Percentiles rank a stretch among this genome's conserved stretches.
Conservation (phyloP, 1,284 basidiomycete genomes). For the Inonotus obliquus region DNA sequence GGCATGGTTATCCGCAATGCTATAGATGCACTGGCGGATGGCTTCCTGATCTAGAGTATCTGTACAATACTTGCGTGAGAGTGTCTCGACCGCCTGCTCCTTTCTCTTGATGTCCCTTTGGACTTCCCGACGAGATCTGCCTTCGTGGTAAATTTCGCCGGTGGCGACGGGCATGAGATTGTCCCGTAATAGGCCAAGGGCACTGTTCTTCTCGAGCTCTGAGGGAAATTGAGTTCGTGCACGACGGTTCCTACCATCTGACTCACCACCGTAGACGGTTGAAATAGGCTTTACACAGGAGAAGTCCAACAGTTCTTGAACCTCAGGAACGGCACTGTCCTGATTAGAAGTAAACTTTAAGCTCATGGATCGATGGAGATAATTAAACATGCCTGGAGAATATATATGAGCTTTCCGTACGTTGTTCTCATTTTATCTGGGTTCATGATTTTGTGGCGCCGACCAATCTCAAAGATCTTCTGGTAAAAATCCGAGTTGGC, state of each 20-base stretch:
- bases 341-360: conserved; percentile 26
- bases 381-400: conserved; percentile 53
- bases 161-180: conserved; percentile 68
- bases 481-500: conserved; percentile 74
- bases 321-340: conserved; percentile 76
- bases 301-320: conserved; percentile 71
- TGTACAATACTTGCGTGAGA: conserved; percentile 57
- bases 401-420: conserved; percentile 78
- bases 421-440: conserved; percentile 83
- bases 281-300: conserved; percentile 69
- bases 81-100: conserved; percentile 72
- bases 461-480: conserved; percentile 70
- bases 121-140: conserved; percentile 63
- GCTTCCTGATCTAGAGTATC: conserved; percentile 54
- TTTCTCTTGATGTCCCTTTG: conserved; percentile 77
- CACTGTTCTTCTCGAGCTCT: conserved; percentile 57
- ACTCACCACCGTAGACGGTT: conserved; percentile 48
- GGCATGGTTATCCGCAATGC: conserved; percentile 80
- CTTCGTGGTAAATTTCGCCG: conserved; percentile 72
- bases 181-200: conserved; percentile 64
- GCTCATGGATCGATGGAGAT: conserved; percentile 8
- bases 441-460: conserved; percentile 83
- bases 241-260: not conserved
- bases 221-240: not conserved
- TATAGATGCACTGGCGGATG: conserved; percentile 72